Percentiles rank a stretch among this genome's conserved stretches.
Evolutionary conservation across 2,329 filamentous ascomycete genomes (phyloP).

Genomic region (Apiospora marii): DNA sequence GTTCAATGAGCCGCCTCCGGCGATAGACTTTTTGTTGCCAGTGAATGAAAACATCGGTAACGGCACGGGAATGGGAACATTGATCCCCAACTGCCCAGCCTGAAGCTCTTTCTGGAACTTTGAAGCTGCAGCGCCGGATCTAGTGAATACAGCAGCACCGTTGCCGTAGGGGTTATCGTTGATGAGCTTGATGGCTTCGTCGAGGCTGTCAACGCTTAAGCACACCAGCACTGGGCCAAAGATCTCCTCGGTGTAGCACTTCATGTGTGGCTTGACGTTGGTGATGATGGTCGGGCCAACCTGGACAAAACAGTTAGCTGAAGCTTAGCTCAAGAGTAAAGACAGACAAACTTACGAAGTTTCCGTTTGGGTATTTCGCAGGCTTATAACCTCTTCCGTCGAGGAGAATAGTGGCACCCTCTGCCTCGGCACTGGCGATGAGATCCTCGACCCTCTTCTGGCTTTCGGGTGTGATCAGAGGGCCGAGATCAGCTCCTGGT

Average conservation of each 20-base stretch:
- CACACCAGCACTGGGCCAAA: conserved; percentile 87
- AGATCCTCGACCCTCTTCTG: conserved; percentile 80
- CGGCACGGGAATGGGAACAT: conserved; percentile 79
- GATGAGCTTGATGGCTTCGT: conserved; percentile 82
- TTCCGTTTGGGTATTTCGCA: conserved; percentile 82
- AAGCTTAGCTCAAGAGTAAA: too few species aligned
- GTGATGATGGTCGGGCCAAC: conserved; percentile 84
- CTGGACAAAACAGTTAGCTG: too few species aligned
- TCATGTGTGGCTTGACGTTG: conserved; percentile 82
- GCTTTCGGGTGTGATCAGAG: conserved; percentile 81
- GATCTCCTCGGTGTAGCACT: conserved; percentile 85
- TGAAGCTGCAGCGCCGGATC: conserved; percentile 77
- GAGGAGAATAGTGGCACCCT: conserved; percentile 83
- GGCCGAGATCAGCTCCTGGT: conserved; percentile 80
- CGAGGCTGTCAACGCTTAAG: conserved; percentile 79
- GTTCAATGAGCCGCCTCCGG: conserved; percentile 88
- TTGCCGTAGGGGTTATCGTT: conserved; percentile 90
- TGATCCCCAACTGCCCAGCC: conserved; percentile 86
- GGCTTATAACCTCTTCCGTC: conserved; percentile 80
- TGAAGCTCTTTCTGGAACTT: conserved; percentile 83
- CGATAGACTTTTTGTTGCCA: conserved; percentile 87
- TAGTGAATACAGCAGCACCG: conserved; percentile 85
- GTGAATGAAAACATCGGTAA: conserved; percentile 78
- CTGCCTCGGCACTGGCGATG: conserved; percentile 78
- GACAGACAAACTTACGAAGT: too few species aligned